Conservation (phyloP, 2,329 filamentous ascomycete genomes). For the Rhynchosporium graminicola region DNA sequence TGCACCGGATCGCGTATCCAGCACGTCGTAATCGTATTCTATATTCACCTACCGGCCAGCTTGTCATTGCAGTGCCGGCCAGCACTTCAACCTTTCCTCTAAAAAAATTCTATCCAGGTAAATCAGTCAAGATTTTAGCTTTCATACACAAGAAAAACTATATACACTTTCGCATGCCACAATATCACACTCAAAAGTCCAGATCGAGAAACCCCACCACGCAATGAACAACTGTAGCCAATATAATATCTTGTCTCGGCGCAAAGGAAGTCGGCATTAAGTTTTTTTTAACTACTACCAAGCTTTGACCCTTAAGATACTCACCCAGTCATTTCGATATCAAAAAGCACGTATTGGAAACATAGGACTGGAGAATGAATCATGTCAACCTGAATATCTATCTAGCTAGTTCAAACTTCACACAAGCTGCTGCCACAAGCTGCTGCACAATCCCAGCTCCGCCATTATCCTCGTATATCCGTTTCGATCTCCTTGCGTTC, state of each 20-base stretch:
- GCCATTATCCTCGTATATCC: conserved; percentile 9
- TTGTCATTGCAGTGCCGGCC: background rate
- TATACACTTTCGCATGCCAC: background rate
- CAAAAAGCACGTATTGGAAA: too few species aligned
- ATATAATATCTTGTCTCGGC: background rate
- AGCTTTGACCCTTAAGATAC: background rate
- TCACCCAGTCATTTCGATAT: too few species aligned
- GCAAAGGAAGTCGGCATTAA: background rate
- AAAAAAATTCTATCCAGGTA: background rate
- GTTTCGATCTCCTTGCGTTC: background rate
- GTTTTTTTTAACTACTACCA: conserved; percentile 12
- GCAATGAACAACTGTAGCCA: background rate
- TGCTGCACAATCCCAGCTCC: conserved; percentile 9
- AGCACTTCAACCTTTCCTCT: conserved; percentile 1
- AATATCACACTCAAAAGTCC: background rate
- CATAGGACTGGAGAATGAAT: too few species aligned
- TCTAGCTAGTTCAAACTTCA: background rate
- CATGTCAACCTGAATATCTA: too few species aligned
- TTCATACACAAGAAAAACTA: background rate
- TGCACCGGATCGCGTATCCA: background rate
- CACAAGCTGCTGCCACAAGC: conserved; percentile 1
- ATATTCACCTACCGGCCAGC: conserved; percentile 1
- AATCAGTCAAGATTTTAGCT: background rate
- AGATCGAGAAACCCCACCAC: background rate
- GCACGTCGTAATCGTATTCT: background rate